Conservation (phyloP, 106 monocot species). For the Chionographis japonica region DNA sequence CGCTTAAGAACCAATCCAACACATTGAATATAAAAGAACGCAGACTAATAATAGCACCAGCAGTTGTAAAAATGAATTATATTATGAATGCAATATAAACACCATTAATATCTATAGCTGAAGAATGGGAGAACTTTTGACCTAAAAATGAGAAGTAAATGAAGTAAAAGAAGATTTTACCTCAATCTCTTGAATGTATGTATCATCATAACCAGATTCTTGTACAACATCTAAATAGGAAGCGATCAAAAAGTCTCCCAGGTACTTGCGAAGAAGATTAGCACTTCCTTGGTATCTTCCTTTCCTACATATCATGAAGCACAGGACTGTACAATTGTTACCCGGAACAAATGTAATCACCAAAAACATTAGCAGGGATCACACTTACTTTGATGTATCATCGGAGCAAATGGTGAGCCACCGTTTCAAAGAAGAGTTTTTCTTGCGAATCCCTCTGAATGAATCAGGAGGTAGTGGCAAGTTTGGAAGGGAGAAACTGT, state of each 20-base stretch:
- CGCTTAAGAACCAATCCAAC: no score
- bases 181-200: slow-evolving; percentile 92
- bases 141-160: not conserved
- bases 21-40: no score
- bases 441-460: slow-evolving; percentile 79
- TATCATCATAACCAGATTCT: slow-evolving; percentile 81
- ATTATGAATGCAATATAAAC: not conserved
- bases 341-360: no score
- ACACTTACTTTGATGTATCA: slow-evolving; percentile 64
- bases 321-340: slow-evolving; percentile 3
- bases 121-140: not conserved
- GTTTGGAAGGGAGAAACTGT: slow-evolving; percentile 55
- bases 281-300: slow-evolving; percentile 49
- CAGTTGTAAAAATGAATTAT: no score
- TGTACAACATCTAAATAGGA: slow-evolving; percentile 69
- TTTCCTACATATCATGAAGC: slow-evolving; percentile 39
- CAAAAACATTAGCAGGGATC: no score
- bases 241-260: slow-evolving; percentile 87
- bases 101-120: not conserved
- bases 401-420: slow-evolving; percentile 80
- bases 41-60: no score
- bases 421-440: slow-evolving; percentile 66
- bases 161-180: slow-evolving; percentile 23
- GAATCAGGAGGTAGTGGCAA: slow-evolving; percentile 64
- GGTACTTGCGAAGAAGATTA: slow-evolving; percentile 87